Percentiles rank a stretch among this genome's conserved stretches.
These are phyloP conservation scores for Daldinia decipiens DNA, from an alignment of 495 filamentous ascomycete genomes.

Conservation along the genomic window DNA sequence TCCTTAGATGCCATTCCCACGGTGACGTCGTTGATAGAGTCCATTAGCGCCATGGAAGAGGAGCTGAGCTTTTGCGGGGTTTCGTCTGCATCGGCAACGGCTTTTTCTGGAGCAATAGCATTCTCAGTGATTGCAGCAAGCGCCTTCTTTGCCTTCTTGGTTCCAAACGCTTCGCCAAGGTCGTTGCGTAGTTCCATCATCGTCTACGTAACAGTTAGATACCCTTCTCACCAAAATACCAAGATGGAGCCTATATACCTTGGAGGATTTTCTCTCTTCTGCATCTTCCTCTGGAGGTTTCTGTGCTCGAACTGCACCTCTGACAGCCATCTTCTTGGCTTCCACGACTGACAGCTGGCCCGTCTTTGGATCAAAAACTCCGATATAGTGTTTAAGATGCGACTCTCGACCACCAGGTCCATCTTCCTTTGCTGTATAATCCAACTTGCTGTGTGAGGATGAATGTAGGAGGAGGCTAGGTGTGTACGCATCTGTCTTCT, in stretches of 20 bases:
- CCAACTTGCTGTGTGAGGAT: slow-evolving; percentile 76
- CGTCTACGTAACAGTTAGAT: slow-evolving; percentile 56
- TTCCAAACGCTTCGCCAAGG: slow-evolving; percentile 91
- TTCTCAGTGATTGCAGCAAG: slow-evolving; percentile 81
- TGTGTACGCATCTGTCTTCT: slow-evolving; percentile 55
- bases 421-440: slow-evolving; percentile 84
- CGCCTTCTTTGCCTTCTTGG: slow-evolving; percentile 90
- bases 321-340: slow-evolving; percentile 77
- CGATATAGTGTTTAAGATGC: slow-evolving; percentile 84
- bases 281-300: slow-evolving; percentile 53
- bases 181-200: slow-evolving; percentile 69
- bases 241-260: slow-evolving; percentile 49
- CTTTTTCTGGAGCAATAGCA: slow-evolving; percentile 66
- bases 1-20: slow-evolving; percentile 66
- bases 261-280: slow-evolving; percentile 49
- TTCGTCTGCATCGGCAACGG: slow-evolving; percentile 48
- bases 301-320: slow-evolving; percentile 68
- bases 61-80: slow-evolving; percentile 62
- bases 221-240: not conserved
- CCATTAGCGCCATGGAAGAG: slow-evolving; percentile 69
- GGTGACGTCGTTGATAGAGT: slow-evolving; percentile 67
- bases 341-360: slow-evolving; percentile 78
- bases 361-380: slow-evolving; percentile 79
- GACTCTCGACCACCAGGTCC: slow-evolving; percentile 68
- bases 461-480: slow-evolving; percentile 80